phyloP scores from a whole-genome alignment of 176 grass and related monocot genomes.

The Avena eriantha region DNA sequence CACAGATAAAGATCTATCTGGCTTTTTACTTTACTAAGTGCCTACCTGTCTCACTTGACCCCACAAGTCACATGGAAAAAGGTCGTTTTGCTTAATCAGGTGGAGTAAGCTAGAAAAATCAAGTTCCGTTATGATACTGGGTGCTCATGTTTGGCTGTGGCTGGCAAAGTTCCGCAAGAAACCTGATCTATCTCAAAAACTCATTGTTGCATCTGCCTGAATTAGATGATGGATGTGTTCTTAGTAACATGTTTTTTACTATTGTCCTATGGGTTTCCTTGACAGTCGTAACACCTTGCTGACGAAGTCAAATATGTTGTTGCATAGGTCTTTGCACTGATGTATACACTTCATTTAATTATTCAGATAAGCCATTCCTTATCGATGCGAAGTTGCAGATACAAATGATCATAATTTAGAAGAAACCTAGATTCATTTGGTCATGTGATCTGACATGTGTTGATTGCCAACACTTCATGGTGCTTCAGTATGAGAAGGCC shows the following conservation, averaged over 20 bases:
- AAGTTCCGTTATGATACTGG: slow-evolving; percentile 9
- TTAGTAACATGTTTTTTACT: not conserved
- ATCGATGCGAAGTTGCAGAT: not conserved
- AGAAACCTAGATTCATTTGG: not conserved
- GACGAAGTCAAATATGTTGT: slow-evolving; percentile 15
- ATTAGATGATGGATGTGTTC: not conserved
- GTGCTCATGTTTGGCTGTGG: not conserved
- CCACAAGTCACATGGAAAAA: slow-evolving; percentile 48
- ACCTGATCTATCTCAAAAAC: not conserved
- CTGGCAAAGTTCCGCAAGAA: slow-evolving; percentile 16
- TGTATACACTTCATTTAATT: not conserved
- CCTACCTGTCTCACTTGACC: slow-evolving; percentile 20
- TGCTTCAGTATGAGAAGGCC: not conserved
- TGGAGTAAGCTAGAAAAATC: not conserved
- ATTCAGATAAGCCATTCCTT: not conserved
- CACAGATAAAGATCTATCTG: slow-evolving; percentile 25
- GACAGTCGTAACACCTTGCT: not conserved
- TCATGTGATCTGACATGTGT: not conserved
- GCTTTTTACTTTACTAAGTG: slow-evolving; percentile 32
- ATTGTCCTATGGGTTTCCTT: not conserved
- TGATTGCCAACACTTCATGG: not conserved
- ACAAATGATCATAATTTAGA: not conserved
- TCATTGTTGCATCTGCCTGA: not conserved
- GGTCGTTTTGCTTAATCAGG: slow-evolving; percentile 15
- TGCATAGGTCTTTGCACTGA: not conserved